Percentiles rank a stretch among this genome's conserved stretches.
These are phyloP conservation scores for Diutina rugosa DNA, from an alignment of 1,139 yeast genomes.

Conservation along the genomic window DNA sequence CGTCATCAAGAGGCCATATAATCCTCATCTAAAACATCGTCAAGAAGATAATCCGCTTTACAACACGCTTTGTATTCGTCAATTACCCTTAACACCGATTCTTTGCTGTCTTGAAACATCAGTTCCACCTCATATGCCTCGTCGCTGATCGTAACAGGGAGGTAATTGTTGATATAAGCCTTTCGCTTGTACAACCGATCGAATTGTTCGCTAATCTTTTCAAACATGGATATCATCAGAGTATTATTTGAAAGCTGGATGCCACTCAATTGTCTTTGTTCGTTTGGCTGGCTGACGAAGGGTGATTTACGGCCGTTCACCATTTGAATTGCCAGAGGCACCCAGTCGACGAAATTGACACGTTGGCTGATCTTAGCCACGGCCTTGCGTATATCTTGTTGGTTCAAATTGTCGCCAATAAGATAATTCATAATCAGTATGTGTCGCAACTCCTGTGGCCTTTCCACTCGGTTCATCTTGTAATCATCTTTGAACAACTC, in stretches of 20 bases:
- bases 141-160: slow-evolving; percentile 34
- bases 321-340: slow-evolving; percentile 67
- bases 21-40: slow-evolving; percentile 10
- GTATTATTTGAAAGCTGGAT: slow-evolving; percentile 72
- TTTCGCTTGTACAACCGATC: slow-evolving; percentile 68
- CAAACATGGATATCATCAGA: slow-evolving; percentile 51
- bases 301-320: slow-evolving; percentile 72
- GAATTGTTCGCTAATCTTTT: slow-evolving; percentile 60
- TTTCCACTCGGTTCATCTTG: slow-evolving; percentile 49
- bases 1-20: neutral
- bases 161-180: slow-evolving; percentile 78
- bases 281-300: slow-evolving; percentile 13
- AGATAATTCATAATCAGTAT: slow-evolving; percentile 65
- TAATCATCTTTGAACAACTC: slow-evolving; percentile 73
- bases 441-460: neutral
- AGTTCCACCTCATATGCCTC: slow-evolving; percentile 40
- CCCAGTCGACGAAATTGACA: slow-evolving; percentile 77
- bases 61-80: slow-evolving; percentile 62
- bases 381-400: slow-evolving; percentile 70
- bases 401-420: slow-evolving; percentile 55
- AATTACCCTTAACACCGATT: slow-evolving; percentile 52
- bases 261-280: slow-evolving; percentile 39
- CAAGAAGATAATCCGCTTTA: slow-evolving; percentile 39
- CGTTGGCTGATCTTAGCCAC: slow-evolving; percentile 67
- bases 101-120: slow-evolving; percentile 72